Evolutionary conservation across 768 basidiomycete genomes (phyloP), one percentile per base, ranked within the genome.

Genomic region (Multifurca ochricompacta): DNA sequence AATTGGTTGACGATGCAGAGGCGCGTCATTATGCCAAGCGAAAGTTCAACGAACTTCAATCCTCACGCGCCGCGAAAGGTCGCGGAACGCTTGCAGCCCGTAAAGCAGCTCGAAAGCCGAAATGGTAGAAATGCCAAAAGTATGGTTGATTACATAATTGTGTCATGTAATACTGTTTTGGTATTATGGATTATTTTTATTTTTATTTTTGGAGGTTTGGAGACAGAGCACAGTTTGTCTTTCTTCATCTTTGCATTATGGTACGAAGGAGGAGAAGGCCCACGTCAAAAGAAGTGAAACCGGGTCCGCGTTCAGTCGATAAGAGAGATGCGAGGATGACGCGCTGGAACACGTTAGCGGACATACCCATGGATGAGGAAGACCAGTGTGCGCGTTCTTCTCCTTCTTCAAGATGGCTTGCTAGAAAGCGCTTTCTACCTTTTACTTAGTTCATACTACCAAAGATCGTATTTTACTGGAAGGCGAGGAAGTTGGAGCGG

Each of bases 1-100:
- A 94, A 63, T 74, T 95, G 32, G 81, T 94, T 47, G 88, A 88
- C 62, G 91, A 94, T 70, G 83, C 88, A 2, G 87, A 92, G 69
- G 80, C 88, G 25, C 82, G 81, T 66, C 77, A 83, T 56, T 93
- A 93, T 65, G 86, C 92, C n/a, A 93, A 93, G 73, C 82, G 79
- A 73, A 94, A 94, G 72, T 93, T 91, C 69, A 79, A 80, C 58
- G 87, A 90, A 48, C 69, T 92, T 43, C 85, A 90, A 69, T 65
- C 68, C 5, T 78, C 81, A 39, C 77, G 84, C 62, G 83, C 79
- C 18, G 81, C 81, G 14, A 81, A 73, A 63, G 89, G 90, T 7
- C 77, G 77, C 59, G 82, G 82, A 48, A 91, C 87, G 1, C 69
- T 85, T n/a, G 75, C 73, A 23, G 76, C 78, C 48, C 87, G 78